These are phyloP conservation scores for Tricharina praecox DNA, from an alignment of 495 filamentous ascomycete species.

Conservation along the genomic window DNA sequence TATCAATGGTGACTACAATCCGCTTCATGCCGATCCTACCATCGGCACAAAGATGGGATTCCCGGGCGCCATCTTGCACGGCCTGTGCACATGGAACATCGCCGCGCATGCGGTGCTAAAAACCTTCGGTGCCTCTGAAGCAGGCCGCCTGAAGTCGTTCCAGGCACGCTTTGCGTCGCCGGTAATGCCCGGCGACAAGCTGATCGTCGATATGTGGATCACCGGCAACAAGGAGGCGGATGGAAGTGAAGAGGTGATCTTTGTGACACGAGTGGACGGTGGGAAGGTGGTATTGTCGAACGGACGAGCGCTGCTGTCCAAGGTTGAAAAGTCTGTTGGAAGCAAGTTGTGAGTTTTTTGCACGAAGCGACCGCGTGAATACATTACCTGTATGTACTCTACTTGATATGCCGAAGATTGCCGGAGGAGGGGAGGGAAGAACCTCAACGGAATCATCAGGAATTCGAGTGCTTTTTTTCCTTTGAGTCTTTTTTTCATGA, in stretches of 20 bases:
- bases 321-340: not conserved
- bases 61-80: conserved; percentile 75
- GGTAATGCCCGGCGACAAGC: conserved; percentile 58
- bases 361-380: no score
- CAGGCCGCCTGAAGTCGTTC: conserved; percentile 65
- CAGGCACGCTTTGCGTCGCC: conserved; percentile 76
- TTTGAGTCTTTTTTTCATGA: not conserved
- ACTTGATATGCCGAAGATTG: not conserved
- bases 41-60: conserved; percentile 81
- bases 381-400: no score
- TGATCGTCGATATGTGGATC: conserved; percentile 47
- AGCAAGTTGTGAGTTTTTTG: not conserved
- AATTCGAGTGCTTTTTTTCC: not conserved
- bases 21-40: conserved; percentile 68
- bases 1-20: conserved; percentile 84
- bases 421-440: not conserved
- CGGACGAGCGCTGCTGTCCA: conserved; percentile 43
- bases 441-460: not conserved
- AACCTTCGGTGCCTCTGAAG: conserved; percentile 55
- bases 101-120: conserved; percentile 59
- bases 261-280: conserved; percentile 46
- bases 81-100: conserved; percentile 69
- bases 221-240: conserved; percentile 43
- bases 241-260: conserved; percentile 68
- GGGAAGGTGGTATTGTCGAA: conserved; percentile 72